Evolutionary conservation across 495 filamentous ascomycete genomes (phyloP).

Genomic region (Neurospora tetraspora): DNA sequence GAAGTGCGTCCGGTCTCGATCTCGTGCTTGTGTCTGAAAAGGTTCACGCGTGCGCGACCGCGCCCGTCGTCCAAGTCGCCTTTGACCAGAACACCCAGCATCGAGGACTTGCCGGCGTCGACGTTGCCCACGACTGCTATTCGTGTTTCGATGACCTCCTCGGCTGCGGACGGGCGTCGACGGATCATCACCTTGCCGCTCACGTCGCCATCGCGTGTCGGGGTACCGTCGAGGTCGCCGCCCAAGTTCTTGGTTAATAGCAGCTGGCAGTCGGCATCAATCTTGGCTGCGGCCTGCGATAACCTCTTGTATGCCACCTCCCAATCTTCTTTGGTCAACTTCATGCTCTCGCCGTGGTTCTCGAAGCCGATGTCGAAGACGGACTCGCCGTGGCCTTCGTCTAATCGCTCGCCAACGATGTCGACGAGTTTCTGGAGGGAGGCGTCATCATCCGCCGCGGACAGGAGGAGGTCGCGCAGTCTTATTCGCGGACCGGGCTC

Average conservation of each 20-base stretch:
- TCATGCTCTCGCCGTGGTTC: conserved; percentile 87
- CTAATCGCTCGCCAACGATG: conserved; percentile 57
- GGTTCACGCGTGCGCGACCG: conserved; percentile 88
- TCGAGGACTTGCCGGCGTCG: conserved; percentile 93
- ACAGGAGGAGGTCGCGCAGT: conserved; percentile 70
- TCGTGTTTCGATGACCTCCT: conserved; percentile 89
- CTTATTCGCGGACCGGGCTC: conserved; percentile 59
- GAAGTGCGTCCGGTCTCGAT: conserved; percentile 90
- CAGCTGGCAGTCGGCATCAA: conserved; percentile 64
- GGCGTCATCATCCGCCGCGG: conserved; percentile 46
- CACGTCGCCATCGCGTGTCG: conserved; percentile 58
- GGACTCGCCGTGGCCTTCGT: conserved; percentile 82
- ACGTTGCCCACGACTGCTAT: conserved; percentile 98
- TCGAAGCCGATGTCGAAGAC: conserved; percentile 91
- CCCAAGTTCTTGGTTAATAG: conserved; percentile 76
- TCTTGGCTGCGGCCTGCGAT: conserved; percentile 50
- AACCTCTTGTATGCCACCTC: conserved; percentile 61
- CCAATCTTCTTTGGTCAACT: conserved; percentile 69
- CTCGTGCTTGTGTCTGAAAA: conserved; percentile 97
- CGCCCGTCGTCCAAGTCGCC: conserved; percentile 90
- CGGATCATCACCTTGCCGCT: conserved; percentile 80
- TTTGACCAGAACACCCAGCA: conserved; percentile 94
- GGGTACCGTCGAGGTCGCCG: conserved; percentile 59
- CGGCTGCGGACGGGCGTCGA: conserved; percentile 58
- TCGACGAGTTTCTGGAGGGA: conserved; percentile 45